Evolutionary conservation across 2,329 filamentous ascomycete species (phyloP).

Genomic region (Aspergillus puulaauensis): DNA sequence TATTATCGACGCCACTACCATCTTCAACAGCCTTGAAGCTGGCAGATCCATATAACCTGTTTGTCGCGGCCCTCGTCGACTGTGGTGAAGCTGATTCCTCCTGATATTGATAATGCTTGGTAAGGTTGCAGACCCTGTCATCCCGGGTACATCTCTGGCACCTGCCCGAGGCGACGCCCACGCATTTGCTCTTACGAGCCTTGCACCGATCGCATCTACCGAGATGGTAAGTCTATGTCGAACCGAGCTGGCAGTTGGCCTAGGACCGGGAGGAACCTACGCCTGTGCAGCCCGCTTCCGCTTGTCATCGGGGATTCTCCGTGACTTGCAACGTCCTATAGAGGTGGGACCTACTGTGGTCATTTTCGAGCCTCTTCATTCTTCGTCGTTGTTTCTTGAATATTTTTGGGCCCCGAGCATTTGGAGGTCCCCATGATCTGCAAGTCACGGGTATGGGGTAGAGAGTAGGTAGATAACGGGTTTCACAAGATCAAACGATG

Average conservation of each 20-base stretch:
- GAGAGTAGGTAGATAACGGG: too few relatives aligned
- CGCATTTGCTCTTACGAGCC: slow-evolving; percentile 36
- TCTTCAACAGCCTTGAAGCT: neutral
- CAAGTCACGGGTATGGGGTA: too few relatives aligned
- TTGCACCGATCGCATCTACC: slow-evolving; percentile 36
- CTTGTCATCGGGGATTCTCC: neutral
- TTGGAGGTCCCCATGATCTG: too few relatives aligned
- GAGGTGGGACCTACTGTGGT: neutral
- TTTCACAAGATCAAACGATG: too few relatives aligned
- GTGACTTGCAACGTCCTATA: neutral
- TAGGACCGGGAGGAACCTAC: neutral
- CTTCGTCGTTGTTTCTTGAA: too few relatives aligned
- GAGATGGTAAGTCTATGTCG: too few relatives aligned
- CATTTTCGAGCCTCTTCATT: too few relatives aligned
- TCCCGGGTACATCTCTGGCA: slow-evolving; percentile 23
- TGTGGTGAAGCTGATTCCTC: neutral
- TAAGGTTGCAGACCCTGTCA: neutral
- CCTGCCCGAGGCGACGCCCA: slow-evolving; percentile 24
- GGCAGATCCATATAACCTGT: neutral
- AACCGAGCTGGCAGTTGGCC: too few relatives aligned
- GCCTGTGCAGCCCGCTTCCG: neutral
- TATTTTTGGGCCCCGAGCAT: too few relatives aligned
- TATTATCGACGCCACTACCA: neutral
- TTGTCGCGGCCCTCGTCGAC: neutral
- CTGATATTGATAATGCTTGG: neutral